Evolutionary conservation across 2,329 filamentous ascomycete genomes (phyloP), one percentile per base, ranked within the genome.

Genomic region (Didymella lethalis): DNA sequence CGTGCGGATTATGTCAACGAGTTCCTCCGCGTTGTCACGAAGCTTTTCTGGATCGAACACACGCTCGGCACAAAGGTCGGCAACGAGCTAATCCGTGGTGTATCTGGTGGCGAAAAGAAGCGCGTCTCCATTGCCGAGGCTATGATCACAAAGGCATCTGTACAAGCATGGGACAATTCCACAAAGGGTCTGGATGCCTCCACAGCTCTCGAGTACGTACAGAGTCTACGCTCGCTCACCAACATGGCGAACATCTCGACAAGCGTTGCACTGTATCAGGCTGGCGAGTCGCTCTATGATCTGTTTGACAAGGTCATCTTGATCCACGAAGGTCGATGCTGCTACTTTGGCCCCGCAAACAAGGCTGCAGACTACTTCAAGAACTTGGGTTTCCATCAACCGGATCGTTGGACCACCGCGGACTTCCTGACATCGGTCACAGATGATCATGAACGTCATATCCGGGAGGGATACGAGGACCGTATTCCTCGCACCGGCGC

Each of bases 401-500:
- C 88, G 2, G 75, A 86, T 2, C 86, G 88, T 14, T 86, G 87
- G 77, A 91, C 88, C 0, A 89, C 86, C 0, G 87, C 88, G 20
- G 89, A 92, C 71, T 91, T 91, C 79, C 76, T 91, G 48, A 91
- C 88, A 1, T 89, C 87, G 23, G 88, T 91, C 78, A 90, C 88
- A 7, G 85, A 86, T 43, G 79, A 83, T 1, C 80, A 86, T 54
- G 87, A 88, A 59, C 80, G 88, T 31, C 78, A 84, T 31, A 73
- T 87, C 18, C 82, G 81, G 40, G 71, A 82, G 16, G 86, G 85
- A 2, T 88, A 81, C 74, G 84, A 88, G 68, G 72, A 86, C 62
- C 81, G 81, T 4, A 82, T 85, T 28, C 86, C 86, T 0, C 78
- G 83, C 16, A 84, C 82, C 1, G 77, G 83, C 6, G 81, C 82